Base-by-base conservation (phyloP, 768 basidiomycete species). In the Leucocoprinus birnbaumii region DNA sequence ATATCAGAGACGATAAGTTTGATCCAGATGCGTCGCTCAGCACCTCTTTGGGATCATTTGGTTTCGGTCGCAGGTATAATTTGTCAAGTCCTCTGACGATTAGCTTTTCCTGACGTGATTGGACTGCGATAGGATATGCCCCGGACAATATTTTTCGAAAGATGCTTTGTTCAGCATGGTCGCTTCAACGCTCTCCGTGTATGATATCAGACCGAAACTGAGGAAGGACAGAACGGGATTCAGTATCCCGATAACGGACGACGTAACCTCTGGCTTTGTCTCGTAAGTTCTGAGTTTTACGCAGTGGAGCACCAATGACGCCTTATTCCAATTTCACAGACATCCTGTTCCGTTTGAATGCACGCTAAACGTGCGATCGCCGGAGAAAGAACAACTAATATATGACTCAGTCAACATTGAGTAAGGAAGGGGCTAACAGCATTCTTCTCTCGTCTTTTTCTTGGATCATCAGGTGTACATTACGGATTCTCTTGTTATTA, bases 111-210 rank as follows among this genome's bases (percentile, higher is more conserved):
- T 19, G 18, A 41, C 40, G n/a, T 41, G 7, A 3, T 11, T 31
- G 31, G 11, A 31, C 11, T 31, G 4, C 6, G 5, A 14, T 41
- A 69, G 66, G 21, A 59, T 74, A 4, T 79, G 78, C 51, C 73
- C 77, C n/a, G 80, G 79, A 5, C 63, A 69, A 22, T 52, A 73
- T 44, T 61, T 82, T 37, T 78, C 73, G 3, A 73, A 78, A 18
- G 66, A 71, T 1, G 74, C 71, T 14, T 14, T 77, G 24, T 72
- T 70, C 63, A 55, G 60, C 21, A 54, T 58, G 3, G 48, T 63
- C 1, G 60, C 61, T 3, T 56, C 57, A 2, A 56, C 65, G 7
- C 38, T 70, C 3, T 55, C 66, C n/a, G 47, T 55, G 9, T 60
- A 51, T 48, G 38, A 57, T 41, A 46, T 60, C 37, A 35, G 18